Evolutionary conservation across 2,329 filamentous ascomycete genomes (phyloP).

Genomic region (Penicillium sp.): DNA sequence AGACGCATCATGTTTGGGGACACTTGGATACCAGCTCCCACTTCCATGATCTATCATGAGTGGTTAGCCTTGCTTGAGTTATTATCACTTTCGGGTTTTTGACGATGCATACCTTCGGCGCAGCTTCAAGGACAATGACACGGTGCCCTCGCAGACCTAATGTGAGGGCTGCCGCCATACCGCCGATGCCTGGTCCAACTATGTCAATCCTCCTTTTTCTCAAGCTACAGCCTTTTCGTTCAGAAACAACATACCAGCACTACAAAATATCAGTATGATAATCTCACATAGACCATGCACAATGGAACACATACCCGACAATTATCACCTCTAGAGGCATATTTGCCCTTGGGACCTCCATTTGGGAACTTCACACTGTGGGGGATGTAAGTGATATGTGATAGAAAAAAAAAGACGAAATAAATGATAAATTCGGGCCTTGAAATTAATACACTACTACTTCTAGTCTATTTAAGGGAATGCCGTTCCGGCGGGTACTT

Average conservation of each 20-base stretch:
- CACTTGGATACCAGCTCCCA: constrained; percentile 79
- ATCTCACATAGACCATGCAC: background rate
- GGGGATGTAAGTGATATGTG: background rate
- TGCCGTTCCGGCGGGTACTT: background rate
- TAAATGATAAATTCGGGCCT: background rate
- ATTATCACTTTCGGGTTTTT: background rate
- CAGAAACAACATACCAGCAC: constrained; percentile 28
- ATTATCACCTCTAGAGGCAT: constrained; percentile 32
- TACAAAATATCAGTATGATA: constrained; percentile 14
- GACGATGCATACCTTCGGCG: constrained; percentile 29
- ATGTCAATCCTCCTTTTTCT: background rate
- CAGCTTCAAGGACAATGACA: constrained; percentile 34
- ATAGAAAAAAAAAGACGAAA: background rate
- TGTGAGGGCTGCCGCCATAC: constrained; percentile 36
- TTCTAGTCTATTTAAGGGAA: background rate
- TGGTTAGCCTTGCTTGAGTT: background rate
- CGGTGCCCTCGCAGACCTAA: constrained; percentile 34
- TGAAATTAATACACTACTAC: background rate
- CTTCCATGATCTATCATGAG: constrained; percentile 39
- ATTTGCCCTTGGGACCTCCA: constrained; percentile 26
- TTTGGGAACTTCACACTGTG: constrained; percentile 4
- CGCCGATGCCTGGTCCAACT: constrained; percentile 32
- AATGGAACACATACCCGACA: constrained; percentile 31
- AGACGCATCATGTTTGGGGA: constrained; percentile 77
- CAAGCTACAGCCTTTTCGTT: background rate